phyloP scores from a whole-genome alignment of 2,329 filamentous ascomycete species.

The Stemphylium vesicarium region DNA sequence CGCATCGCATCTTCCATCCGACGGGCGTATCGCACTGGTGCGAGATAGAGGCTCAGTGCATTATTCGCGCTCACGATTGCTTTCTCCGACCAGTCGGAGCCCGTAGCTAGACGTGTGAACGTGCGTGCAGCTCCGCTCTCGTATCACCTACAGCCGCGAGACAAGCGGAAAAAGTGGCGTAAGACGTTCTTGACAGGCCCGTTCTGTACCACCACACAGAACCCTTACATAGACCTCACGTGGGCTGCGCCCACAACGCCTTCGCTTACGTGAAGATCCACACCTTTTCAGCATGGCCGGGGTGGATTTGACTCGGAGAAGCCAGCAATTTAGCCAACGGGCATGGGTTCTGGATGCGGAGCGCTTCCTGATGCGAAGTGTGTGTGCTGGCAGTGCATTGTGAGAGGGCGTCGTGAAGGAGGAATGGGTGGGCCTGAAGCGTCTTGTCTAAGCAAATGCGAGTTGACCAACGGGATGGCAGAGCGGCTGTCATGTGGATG shows the following conservation, averaged over 20 bases:
- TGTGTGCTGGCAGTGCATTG: slow-evolving; percentile 7
- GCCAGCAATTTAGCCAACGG: neutral
- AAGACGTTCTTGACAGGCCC: slow-evolving; percentile 3
- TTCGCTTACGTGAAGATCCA: slow-evolving; percentile 2
- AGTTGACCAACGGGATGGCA: neutral
- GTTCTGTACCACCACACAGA: slow-evolving; percentile 1
- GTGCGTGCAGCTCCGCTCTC: neutral
- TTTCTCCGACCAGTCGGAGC: neutral
- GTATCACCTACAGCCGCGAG: neutral
- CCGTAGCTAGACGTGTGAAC: neutral
- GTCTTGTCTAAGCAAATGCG: neutral
- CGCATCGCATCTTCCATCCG: neutral
- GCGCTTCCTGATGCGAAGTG: neutral
- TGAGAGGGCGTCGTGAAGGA: neutral
- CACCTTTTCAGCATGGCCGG: neutral
- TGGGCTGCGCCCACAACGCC: slow-evolving; percentile 10
- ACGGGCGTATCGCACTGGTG: neutral
- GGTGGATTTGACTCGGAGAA: neutral
- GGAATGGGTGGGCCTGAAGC: neutral
- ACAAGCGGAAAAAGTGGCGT: neutral
- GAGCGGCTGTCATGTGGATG: neutral
- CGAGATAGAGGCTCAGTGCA: neutral
- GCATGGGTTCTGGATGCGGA: neutral
- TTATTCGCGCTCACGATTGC: neutral
- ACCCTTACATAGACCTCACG: slow-evolving; percentile 8